Evolutionary conservation across 176 grass and related monocot species (phyloP), one percentile per base, ranked within the genome.

Genomic region (Triticum timopheevii): DNA sequence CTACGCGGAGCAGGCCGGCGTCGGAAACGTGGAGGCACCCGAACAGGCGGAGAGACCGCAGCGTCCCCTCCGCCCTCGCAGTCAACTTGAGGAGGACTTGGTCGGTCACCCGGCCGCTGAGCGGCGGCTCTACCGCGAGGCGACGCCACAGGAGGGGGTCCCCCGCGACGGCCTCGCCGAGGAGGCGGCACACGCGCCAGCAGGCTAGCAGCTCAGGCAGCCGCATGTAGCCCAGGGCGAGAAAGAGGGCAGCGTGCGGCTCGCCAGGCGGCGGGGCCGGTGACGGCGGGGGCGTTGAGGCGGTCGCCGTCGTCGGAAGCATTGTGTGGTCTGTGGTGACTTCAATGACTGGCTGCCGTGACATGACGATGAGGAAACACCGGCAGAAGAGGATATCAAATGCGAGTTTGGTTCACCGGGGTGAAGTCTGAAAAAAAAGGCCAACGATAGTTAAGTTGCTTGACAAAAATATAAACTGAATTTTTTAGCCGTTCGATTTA

Each of bases 141-240:
- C 90, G 73, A 16, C 84, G 84, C 89, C 89, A 87, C 42, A 90
- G 82, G 45, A 92, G 83, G 20, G 86, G 65, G 79, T 95, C 91
- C 61, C 73, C 83, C 12, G 86, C 86, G 36, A 94, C 87, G 78
- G 78, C 86, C 28, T 90, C 88, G 73, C 80, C 73, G 80, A 90
- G 84, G 75, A 47, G 19, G 25, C 84, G 83, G 88, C 88, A 89
- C n/a, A 75, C 47, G 40, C 76, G 69, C 40, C 86, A 77, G 89
- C 94, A 98, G 34, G 83, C 66, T 71, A 98, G 67, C 69, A 98
- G 82, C 16, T 93, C 95, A 4, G 80, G 87, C 47, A 95, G 82
- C 22, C 67, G 83, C 59, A 95, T 82, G 87, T 93, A 72, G 31
- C 84, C 80, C 50, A 98, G 91, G 19, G 94, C 89, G 31, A 93